These are phyloP conservation scores for Euphorbia corollata DNA, from an alignment of 441 rosid genomes.

Conservation along the genomic window DNA sequence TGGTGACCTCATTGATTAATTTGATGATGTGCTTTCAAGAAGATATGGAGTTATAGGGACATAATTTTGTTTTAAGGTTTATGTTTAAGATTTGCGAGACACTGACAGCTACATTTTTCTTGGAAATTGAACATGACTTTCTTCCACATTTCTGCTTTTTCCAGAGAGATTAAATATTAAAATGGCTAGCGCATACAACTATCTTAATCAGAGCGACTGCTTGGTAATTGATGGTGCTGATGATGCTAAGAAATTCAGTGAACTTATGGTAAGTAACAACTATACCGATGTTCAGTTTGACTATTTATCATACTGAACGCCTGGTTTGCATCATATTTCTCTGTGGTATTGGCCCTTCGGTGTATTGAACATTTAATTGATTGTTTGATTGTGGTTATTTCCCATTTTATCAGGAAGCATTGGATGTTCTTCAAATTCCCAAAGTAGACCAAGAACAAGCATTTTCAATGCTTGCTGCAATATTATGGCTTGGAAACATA, in stretches of 20 bases:
- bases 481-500: slow-evolving; percentile 84
- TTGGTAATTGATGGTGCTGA: slow-evolving; percentile 63
- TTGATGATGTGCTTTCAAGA: not conserved
- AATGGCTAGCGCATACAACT: slow-evolving; percentile 64
- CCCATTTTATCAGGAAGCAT: slow-evolving; percentile 56
- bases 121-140: not conserved
- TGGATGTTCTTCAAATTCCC: slow-evolving; percentile 56
- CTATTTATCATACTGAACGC: slow-evolving; percentile 6
- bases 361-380: slow-evolving; percentile 14
- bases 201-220: slow-evolving; percentile 85
- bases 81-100: slow-evolving; percentile 7
- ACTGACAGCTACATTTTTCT: not conserved
- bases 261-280: slow-evolving; percentile 53
- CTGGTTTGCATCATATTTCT: slow-evolving; percentile 12
- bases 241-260: slow-evolving; percentile 59
- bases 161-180: slow-evolving; percentile 78
- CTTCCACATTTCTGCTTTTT: slow-evolving; percentile 18
- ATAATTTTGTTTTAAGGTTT: not conserved
- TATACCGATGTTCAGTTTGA: slow-evolving; percentile 5
- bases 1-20: not conserved
- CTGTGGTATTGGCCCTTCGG: slow-evolving; percentile 7
- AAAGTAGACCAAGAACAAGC: slow-evolving; percentile 69
- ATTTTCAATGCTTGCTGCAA: slow-evolving; percentile 76
- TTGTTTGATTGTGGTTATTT: slow-evolving; percentile 13
- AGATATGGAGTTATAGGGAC: not conserved